Conservation (phyloP, 2,329 filamentous ascomycete species). For the Leptographium wingfieldii region DNA sequence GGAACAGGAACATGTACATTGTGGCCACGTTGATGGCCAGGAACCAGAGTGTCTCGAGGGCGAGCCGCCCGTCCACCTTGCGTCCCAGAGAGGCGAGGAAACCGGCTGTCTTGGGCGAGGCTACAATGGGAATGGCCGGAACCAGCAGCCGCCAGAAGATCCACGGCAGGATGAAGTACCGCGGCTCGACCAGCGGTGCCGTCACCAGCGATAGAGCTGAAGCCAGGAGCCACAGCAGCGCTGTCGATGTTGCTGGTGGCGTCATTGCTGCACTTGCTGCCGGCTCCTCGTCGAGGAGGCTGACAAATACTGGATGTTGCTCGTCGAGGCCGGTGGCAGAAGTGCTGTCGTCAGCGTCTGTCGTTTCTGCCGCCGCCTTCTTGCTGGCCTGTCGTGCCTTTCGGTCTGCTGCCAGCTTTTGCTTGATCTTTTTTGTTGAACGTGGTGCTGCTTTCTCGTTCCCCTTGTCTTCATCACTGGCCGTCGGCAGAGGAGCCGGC, state of each 20-base stretch:
- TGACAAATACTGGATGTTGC: constrained; percentile 3
- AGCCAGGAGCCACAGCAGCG: constrained; percentile 48
- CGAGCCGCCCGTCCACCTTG: constrained; percentile 33
- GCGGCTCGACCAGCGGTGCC: constrained; percentile 83
- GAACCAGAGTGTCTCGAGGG: constrained; percentile 58
- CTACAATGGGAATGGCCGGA: constrained; percentile 28
- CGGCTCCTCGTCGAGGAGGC: constrained; percentile 13
- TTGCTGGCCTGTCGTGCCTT: not conserved
- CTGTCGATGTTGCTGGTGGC: constrained; percentile 34
- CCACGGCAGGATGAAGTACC: constrained; percentile 95
- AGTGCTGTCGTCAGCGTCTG: not conserved
- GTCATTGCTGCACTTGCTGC: constrained; percentile 17
- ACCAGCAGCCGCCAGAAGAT: constrained; percentile 80
- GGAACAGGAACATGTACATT: constrained; percentile 57
- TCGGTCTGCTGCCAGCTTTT: not conserved
- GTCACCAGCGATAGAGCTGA: constrained; percentile 71
- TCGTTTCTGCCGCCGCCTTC: not conserved
- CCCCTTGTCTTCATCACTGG: not conserved
- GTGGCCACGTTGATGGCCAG: constrained; percentile 50
- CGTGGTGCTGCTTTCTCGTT: no score
- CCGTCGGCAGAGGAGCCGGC: not conserved
- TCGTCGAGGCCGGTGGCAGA: not conserved
- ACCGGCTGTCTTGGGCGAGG: not conserved
- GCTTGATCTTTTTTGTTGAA: not conserved
- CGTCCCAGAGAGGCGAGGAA: constrained; percentile 7